phyloP scores from a whole-genome alignment of 2,329 filamentous ascomycete genomes.

The Aspergillus sergii region DNA sequence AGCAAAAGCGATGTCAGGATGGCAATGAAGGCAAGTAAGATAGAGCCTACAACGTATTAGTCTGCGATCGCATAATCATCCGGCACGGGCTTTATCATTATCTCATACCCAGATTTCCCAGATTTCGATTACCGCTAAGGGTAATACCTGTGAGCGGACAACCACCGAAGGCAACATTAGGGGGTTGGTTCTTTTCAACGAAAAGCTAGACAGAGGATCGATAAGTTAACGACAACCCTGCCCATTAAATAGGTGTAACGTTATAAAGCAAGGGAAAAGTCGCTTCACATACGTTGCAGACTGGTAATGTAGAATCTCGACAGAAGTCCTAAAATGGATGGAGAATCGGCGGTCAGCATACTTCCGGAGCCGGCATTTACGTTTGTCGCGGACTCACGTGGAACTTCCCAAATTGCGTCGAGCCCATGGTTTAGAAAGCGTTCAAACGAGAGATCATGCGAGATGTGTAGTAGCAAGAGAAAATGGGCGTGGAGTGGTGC shows the following conservation, averaged over 20 bases:
- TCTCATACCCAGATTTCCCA: slow-evolving; percentile 79
- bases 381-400: slow-evolving; percentile 46
- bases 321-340: slow-evolving; percentile 68
- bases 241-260: slow-evolving; percentile 4
- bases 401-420: slow-evolving; percentile 62
- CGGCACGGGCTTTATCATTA: slow-evolving; percentile 30
- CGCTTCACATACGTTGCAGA: slow-evolving; percentile 73
- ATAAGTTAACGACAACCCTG: slow-evolving; percentile 19
- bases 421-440: slow-evolving; percentile 45
- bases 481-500: slow-evolving; percentile 7
- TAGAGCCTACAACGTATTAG: slow-evolving; percentile 66
- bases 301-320: slow-evolving; percentile 77
- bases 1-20: slow-evolving; percentile 70
- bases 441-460: slow-evolving; percentile 18
- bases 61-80: background rate
- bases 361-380: background rate
- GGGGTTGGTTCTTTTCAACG: slow-evolving; percentile 60
- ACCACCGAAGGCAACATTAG: slow-evolving; percentile 63
- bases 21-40: slow-evolving; percentile 76
- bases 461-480: slow-evolving; percentile 6
- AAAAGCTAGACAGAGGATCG: slow-evolving; percentile 60
- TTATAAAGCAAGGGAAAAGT: slow-evolving; percentile 3
- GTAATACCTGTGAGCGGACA: slow-evolving; percentile 77
- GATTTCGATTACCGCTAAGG: slow-evolving; percentile 64
- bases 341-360: slow-evolving; percentile 25